These are phyloP conservation scores for Penicillium sp. DNA, from an alignment of 2,329 filamentous ascomycete genomes.

Conservation along the genomic window DNA sequence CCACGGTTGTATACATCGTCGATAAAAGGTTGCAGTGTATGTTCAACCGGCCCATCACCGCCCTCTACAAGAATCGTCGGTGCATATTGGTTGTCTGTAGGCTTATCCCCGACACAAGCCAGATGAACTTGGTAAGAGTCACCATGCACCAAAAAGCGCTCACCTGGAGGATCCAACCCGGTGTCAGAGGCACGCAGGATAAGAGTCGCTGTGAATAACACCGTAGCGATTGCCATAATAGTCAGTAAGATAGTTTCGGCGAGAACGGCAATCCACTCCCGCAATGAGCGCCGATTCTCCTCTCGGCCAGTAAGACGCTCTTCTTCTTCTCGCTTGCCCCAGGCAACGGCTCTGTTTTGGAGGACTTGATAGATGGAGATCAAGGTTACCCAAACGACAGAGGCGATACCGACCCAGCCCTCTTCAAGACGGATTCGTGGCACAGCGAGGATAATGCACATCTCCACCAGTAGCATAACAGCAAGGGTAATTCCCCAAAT, in stretches of 20 bases:
- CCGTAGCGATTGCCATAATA: slow-evolving; percentile 64
- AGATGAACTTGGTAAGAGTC: slow-evolving; percentile 85
- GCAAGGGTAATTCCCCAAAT: slow-evolving; percentile 69
- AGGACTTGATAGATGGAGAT: slow-evolving; percentile 76
- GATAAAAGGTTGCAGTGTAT: slow-evolving; percentile 76
- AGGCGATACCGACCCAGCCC: slow-evolving; percentile 85
- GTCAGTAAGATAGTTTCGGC: slow-evolving; percentile 69
- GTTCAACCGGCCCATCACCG: slow-evolving; percentile 75
- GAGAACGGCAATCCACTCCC: slow-evolving; percentile 81
- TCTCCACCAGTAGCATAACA: slow-evolving; percentile 67
- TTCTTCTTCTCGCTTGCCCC: slow-evolving; percentile 92
- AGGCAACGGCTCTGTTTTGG: slow-evolving; percentile 78
- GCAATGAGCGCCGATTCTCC: slow-evolving; percentile 76
- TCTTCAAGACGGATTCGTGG: slow-evolving; percentile 76
- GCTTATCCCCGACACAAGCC: slow-evolving; percentile 73
- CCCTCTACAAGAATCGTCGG: slow-evolving; percentile 85
- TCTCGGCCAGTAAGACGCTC: slow-evolving; percentile 84
- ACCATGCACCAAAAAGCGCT: slow-evolving; percentile 76
- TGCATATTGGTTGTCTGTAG: slow-evolving; percentile 54
- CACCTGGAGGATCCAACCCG: slow-evolving; percentile 69
- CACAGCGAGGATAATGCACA: slow-evolving; percentile 76
- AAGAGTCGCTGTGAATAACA: slow-evolving; percentile 77
- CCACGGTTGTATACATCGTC: slow-evolving; percentile 73
- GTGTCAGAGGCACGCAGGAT: slow-evolving; percentile 78
- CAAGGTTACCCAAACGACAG: slow-evolving; percentile 76